Evolutionary conservation across 345 rosid species (phyloP), one percentile per base, ranked within the genome.

Genomic region (Corymbia maculata): DNA sequence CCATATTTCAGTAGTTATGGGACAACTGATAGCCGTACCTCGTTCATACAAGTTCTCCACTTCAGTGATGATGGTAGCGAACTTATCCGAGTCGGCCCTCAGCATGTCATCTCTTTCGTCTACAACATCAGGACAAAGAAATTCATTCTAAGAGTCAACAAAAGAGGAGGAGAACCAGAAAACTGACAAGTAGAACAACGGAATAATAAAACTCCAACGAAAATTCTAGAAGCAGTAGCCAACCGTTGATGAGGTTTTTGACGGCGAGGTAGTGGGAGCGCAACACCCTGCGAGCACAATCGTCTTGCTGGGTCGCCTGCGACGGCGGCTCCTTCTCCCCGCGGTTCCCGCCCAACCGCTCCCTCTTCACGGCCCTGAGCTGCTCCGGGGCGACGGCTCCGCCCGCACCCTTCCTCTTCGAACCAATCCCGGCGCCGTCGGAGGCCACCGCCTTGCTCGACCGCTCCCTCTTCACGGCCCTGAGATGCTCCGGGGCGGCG

Each of bases 251-350:
- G 90, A 91, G 92, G 90, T 88, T 91, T 30, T 87, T 90, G 6
- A 96, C 89, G 26, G 92, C 94, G 85, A 91, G 98, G 87, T 96
- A 97, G 87, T 93, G 92, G n/a, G 98, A 96, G 61, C 98, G 94
- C 24, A 97, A 95, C 89, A 90, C 90, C 32, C 98, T 92, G 79
- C 97, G 94, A n/a, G 92, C 93, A n/a, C 87, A 84, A n/a, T 87
- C 70, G 9, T 89, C 88, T 79, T 89, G 87, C 64, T 84, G 89
- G 55, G 49, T 28, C 51, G 80, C 51, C 87, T 66, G 91, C 79
- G 53, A 70, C 88, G 90, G 61, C 79, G 85, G 51, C 30, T 51
- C 87, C 26, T 87, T 53, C 17, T 79, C 82, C 55, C 14, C 86
- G 49, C 86, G 84, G 16, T 68, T 84, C 49, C 68, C 88, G 53